These are phyloP conservation scores for Pythium utonaiense DNA, from an alignment of 352 stramenopile species.

Conservation along the genomic window DNA sequence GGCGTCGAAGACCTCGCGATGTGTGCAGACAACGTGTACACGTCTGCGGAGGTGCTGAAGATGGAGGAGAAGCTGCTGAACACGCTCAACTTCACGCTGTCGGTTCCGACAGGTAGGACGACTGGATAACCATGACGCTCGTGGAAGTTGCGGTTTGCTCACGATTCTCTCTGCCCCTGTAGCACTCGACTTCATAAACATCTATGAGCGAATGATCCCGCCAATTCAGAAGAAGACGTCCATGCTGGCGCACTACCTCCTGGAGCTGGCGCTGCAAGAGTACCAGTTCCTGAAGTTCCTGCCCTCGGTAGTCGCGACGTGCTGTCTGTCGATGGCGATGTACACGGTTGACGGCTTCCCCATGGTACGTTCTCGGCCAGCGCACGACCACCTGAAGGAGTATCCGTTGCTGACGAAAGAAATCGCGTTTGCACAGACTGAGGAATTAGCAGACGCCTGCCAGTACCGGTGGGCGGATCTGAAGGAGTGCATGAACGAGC, in stretches of 20 bases:
- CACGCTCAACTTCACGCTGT: slow-evolving; percentile 89
- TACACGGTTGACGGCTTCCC: slow-evolving; percentile 79
- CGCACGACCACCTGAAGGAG: too few species aligned
- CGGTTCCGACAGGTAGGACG: slow-evolving; percentile 75
- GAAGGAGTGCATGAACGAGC: slow-evolving; percentile 80
- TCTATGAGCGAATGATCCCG: slow-evolving; percentile 86
- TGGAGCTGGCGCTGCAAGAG: slow-evolving; percentile 85
- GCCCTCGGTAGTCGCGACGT: slow-evolving; percentile 81
- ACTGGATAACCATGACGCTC: too few species aligned
- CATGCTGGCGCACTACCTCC: slow-evolving; percentile 86
- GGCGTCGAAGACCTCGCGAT: slow-evolving; percentile 89
- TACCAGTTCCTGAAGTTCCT: slow-evolving; percentile 86
- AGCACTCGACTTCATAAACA: slow-evolving; percentile 88
- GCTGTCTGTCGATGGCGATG: slow-evolving; percentile 84
- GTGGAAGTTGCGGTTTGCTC: too few species aligned
- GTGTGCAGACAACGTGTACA: slow-evolving; percentile 91
- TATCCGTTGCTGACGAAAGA: slow-evolving; percentile 2
- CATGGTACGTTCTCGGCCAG: slow-evolving; percentile 63
- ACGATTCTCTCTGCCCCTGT: slow-evolving; percentile 4
- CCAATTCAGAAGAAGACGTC: slow-evolving; percentile 82
- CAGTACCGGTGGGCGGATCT: slow-evolving; percentile 73
- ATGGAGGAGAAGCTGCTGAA: slow-evolving; percentile 92
- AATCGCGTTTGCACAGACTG: slow-evolving; percentile 44
- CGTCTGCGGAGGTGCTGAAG: slow-evolving; percentile 83
- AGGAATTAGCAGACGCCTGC: slow-evolving; percentile 77